Evolutionary conservation across 306 rosid species (phyloP).

Genomic region (Hippophae tibetana): DNA sequence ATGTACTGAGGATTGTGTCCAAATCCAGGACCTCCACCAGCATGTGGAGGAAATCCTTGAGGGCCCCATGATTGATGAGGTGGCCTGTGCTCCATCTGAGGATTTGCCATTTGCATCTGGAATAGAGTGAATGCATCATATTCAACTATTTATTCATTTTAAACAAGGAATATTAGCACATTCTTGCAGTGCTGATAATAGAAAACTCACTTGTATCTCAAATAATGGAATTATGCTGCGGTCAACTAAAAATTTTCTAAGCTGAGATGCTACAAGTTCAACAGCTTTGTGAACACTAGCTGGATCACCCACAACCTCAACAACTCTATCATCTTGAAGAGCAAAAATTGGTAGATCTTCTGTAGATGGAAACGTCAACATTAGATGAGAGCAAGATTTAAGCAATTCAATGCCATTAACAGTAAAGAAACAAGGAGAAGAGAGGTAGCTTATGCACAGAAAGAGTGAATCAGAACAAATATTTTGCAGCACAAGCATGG

Average conservation of each 20-base stretch:
- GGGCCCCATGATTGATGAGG: constrained; percentile 93
- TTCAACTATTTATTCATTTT: constrained; percentile 10
- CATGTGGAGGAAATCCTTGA: constrained; percentile 62
- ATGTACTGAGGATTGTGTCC: constrained; percentile 68
- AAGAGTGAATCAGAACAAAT: too few species aligned
- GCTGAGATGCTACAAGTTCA: constrained; percentile 83
- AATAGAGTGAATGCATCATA: constrained; percentile 10
- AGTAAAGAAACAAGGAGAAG: too few species aligned
- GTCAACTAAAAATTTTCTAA: constrained; percentile 90
- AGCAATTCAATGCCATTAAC: neutral
- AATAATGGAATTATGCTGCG: constrained; percentile 76
- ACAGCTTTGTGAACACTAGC: constrained; percentile 76
- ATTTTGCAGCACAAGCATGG: too few species aligned
- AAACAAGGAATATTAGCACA: constrained; percentile 1
- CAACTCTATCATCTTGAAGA: constrained; percentile 94
- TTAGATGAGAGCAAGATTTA: constrained; percentile 18
- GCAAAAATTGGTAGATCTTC: constrained; percentile 90
- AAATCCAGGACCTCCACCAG: constrained; percentile 83
- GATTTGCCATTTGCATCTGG: constrained; percentile 80
- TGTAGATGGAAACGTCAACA: constrained; percentile 31
- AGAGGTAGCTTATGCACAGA: too few species aligned
- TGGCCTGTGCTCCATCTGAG: constrained; percentile 58
- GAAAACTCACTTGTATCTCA: constrained; percentile 67
- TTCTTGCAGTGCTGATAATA: constrained; percentile 1
- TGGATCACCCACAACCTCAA: constrained; percentile 85